A percentile compares a stretch with the other conserved stretches of the same genome.
phyloP scores from a whole-genome alignment of 441 rosid genomes.

The Mallotus japonicus region DNA sequence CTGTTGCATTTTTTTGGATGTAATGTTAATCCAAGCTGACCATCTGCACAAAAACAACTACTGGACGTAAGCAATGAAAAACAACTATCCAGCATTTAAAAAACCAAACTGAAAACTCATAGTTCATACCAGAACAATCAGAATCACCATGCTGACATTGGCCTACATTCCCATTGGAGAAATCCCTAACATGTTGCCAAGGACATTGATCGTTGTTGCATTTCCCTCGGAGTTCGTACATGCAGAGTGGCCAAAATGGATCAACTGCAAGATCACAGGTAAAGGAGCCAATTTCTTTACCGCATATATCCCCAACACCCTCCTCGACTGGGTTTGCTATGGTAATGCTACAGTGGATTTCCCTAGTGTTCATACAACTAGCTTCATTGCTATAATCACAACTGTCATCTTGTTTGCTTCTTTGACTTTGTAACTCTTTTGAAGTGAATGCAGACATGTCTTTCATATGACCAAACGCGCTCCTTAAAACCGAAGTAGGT shows the following conservation, averaged over 20 bases:
- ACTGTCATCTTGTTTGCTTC: slow-evolving; percentile 29
- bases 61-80: slow-evolving; percentile 25
- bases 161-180: slow-evolving; percentile 34
- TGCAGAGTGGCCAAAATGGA: slow-evolving; percentile 85
- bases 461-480: slow-evolving; percentile 60
- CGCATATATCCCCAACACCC: slow-evolving; percentile 24
- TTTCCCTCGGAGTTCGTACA: slow-evolving; percentile 94
- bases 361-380: slow-evolving; percentile 34
- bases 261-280: slow-evolving; percentile 53
- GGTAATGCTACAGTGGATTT: slow-evolving; percentile 27
- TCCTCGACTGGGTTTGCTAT: slow-evolving; percentile 34
- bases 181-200: slow-evolving; percentile 84
- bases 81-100: slow-evolving; percentile 21
- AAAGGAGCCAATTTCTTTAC: slow-evolving; percentile 47
- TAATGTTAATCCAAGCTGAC: slow-evolving; percentile 36
- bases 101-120: neutral
- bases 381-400: slow-evolving; percentile 21
- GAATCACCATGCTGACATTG: slow-evolving; percentile 37
- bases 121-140: slow-evolving; percentile 44
- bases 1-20: slow-evolving; percentile 32
- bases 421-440: slow-evolving; percentile 28
- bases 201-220: slow-evolving; percentile 94
- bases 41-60: slow-evolving; percentile 46
- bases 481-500: slow-evolving; percentile 49
- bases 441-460: slow-evolving; percentile 28